Conservation (phyloP, 1,139 yeast genomes). For the Protomyces gravidus region DNA sequence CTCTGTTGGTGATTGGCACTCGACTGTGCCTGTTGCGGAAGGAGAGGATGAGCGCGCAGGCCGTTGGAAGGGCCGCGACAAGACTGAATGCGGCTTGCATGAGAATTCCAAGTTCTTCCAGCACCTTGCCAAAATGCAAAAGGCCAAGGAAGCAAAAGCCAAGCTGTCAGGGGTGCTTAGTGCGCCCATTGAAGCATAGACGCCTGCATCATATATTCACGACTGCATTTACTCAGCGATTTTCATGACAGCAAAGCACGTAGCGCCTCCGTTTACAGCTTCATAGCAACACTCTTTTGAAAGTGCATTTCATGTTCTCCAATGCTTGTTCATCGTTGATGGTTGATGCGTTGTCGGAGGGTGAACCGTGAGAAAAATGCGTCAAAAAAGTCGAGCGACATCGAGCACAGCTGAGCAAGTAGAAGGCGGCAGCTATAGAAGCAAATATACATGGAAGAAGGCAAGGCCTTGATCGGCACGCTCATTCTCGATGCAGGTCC, state of each 20-base stretch:
- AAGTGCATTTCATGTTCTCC: too few species aligned
- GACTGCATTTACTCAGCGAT: neutral
- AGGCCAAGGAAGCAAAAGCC: constrained; percentile 20
- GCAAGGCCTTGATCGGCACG: constrained; percentile 35
- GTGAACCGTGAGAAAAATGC: too few species aligned
- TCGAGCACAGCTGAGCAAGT: too few species aligned
- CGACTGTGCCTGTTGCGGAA: constrained; percentile 80
- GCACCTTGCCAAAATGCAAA: constrained; percentile 26
- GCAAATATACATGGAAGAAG: neutral
- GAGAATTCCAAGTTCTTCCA: constrained; percentile 46
- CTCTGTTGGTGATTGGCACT: constrained; percentile 93
- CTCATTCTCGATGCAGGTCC: constrained; percentile 94
- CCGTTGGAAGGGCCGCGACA: constrained; percentile 88
- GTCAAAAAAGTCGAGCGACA: too few species aligned
- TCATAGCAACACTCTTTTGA: too few species aligned
- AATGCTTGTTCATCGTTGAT: too few species aligned
- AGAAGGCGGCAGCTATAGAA: too few species aligned
- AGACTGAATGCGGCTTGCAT: constrained; percentile 96
- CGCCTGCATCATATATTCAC: too few species aligned
- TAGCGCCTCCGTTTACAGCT: neutral
- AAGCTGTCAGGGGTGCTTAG: neutral
- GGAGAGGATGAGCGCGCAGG: constrained; percentile 96
- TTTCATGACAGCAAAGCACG: neutral
- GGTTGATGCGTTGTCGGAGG: too few species aligned
- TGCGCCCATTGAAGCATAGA: neutral